Percentiles rank a stretch among this genome's conserved stretches.
Conservation (phyloP, 1,284 basidiomycete species). For the Vanrija sp. region DNA sequence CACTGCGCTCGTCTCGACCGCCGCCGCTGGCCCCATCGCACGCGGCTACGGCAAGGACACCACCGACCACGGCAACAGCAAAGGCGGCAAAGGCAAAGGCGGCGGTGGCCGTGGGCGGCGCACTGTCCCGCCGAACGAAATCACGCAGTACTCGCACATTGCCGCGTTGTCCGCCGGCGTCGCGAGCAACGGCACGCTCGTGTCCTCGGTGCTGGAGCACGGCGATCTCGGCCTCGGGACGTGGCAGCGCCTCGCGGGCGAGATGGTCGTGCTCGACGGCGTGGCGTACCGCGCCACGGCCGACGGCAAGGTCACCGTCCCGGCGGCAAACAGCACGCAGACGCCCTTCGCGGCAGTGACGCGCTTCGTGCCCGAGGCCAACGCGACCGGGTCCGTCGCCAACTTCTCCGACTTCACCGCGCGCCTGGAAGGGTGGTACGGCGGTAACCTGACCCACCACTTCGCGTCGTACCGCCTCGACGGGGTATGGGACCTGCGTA, state of each 20-base stretch:
- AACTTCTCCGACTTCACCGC: conserved; percentile 9
- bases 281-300: conserved; percentile 4
- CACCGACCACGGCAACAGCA: too few species aligned
- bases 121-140: conserved; percentile 1
- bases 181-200: conserved; percentile 5
- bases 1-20: background rate
- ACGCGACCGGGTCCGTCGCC: background rate
- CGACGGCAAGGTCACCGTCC: background rate
- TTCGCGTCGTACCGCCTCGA: conserved; percentile 11
- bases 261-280: conserved; percentile 14
- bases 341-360: conserved; percentile 8
- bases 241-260: conserved; percentile 9
- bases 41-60: background rate
- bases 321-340: background rate
- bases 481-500: conserved; percentile 6
- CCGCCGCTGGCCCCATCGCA: background rate
- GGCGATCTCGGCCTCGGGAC: conserved; percentile 18
- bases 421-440: conserved; percentile 1
- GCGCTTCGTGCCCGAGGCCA: background rate
- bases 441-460: conserved; percentile 1
- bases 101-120: background rate
- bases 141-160: conserved; percentile 15
- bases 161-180: conserved; percentile 13
- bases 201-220: conserved; percentile 4
- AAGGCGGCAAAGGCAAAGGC: background rate